Evolutionary conservation across 495 filamentous ascomycete species (phyloP).

Genomic region (Saxophila tyrrhenica): DNA sequence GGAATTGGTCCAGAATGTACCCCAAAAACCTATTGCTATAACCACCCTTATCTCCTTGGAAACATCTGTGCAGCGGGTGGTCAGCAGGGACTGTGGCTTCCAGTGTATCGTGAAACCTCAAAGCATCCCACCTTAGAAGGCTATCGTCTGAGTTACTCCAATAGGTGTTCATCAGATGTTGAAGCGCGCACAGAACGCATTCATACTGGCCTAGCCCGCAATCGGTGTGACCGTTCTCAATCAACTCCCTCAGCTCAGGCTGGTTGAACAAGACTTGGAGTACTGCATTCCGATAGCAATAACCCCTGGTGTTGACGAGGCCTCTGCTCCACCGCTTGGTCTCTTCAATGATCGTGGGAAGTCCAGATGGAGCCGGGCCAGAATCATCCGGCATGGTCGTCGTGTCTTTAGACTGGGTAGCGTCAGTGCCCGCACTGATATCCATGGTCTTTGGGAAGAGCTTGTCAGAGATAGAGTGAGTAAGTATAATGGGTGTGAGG

Average conservation of each 20-base stretch:
- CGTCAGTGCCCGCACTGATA: too few species aligned
- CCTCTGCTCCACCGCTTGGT: not conserved
- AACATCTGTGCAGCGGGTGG: not conserved
- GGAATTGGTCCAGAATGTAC: not conserved
- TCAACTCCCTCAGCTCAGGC: not conserved
- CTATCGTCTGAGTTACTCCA: not conserved
- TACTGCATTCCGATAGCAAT: not conserved
- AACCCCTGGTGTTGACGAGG: not conserved
- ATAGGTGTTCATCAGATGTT: not conserved
- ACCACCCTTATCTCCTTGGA: not conserved
- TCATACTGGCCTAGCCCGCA: not conserved
- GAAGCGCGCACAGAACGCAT: not conserved
- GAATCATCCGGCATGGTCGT: too few species aligned
- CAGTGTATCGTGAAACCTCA: not conserved
- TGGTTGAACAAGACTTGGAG: not conserved
- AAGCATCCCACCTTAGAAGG: not conserved
- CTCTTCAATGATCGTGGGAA: too few species aligned
- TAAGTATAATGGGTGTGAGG: too few species aligned
- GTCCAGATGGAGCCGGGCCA: too few species aligned
- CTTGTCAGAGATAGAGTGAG: too few species aligned
- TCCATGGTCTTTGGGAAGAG: too few species aligned
- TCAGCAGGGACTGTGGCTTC: not conserved
- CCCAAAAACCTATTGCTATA: not conserved
- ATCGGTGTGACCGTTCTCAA: not conserved
- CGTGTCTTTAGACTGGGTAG: too few species aligned